Conservation (phyloP, 2,329 filamentous ascomycete species). For the Diaporthe citri region DNA sequence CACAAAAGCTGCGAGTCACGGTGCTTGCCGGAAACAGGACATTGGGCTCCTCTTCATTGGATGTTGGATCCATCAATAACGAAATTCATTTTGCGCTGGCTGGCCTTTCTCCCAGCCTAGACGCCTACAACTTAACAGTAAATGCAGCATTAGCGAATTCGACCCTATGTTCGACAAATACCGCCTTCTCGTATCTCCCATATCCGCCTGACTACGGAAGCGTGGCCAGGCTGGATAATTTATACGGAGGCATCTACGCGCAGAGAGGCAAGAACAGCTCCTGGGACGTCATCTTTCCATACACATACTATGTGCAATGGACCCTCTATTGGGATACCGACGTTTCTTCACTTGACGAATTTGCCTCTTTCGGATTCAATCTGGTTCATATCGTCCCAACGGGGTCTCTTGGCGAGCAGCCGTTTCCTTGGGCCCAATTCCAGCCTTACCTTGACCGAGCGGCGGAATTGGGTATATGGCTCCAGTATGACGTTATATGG, state of each 20-base stretch:
- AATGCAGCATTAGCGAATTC: slow-evolving; percentile 33
- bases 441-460: slow-evolving; percentile 43
- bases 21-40: slow-evolving; percentile 19
- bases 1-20: slow-evolving; percentile 32
- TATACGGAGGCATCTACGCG: slow-evolving; percentile 41
- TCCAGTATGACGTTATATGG: slow-evolving; percentile 44
- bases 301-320: slow-evolving; percentile 43
- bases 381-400: slow-evolving; percentile 44
- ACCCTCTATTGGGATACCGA: slow-evolving; percentile 43
- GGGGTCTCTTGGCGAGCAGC: slow-evolving; percentile 39
- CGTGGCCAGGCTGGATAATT: slow-evolving; percentile 42
- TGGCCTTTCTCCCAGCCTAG: slow-evolving; percentile 33
- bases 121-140: slow-evolving; percentile 39
- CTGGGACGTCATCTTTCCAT: slow-evolving; percentile 42
- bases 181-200: slow-evolving; percentile 39
- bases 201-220: slow-evolving; percentile 41
- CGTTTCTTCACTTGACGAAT: slow-evolving; percentile 42
- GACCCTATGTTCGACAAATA: slow-evolving; percentile 37
- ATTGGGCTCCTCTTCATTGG: slow-evolving; percentile 35
- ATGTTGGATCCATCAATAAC: slow-evolving; percentile 38
- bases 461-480: slow-evolving; percentile 42
- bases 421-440: slow-evolving; percentile 42
- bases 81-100: slow-evolving; percentile 38
- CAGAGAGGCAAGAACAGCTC: slow-evolving; percentile 39
- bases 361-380: slow-evolving; percentile 41